Evolutionary conservation across 345 rosid species (phyloP), one percentile per base, ranked within the genome.

Genomic region (Chamaenerion angustifolium): DNA sequence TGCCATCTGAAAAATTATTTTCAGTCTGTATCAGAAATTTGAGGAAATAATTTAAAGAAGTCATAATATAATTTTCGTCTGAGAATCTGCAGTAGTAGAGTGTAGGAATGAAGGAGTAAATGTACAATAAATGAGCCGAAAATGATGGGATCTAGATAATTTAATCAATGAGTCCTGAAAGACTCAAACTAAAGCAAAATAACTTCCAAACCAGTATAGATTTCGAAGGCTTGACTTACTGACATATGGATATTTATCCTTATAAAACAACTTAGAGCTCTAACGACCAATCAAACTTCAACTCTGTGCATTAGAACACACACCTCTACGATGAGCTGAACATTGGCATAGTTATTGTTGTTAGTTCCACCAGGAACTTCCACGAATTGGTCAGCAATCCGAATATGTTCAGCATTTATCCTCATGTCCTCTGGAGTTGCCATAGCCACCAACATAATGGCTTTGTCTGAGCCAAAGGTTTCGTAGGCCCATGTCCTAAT

Each of bases 361-460:
- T 93, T 93, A 9, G 96, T 93, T 64, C 99, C 99, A 37, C 99
- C 99, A 6, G 99, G 96, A 72, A 93, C 96, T 78, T 93, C 99
- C 12, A 93, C 99, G 73, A 93, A 93, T 67, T 85, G 96, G 79
- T 93, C 99, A 48, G 99, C 96, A 40, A 93, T 93, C 69, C 96
- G 70, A 64, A 88, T 88, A 62, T 93, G 99, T 64, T 93, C 99
- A 0, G 99, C 99, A 58, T 88, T 93, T 76, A 93, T 93, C 73
- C 94, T 77, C 99, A 93, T 93, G 78, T 93, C 99, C 63, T 93
- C 99, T 14, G 99, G 96, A 18, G 99, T 93, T 12, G 99, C 99
- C 96, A 93, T 93, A 48, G 96, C 99, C 12, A 79, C 99, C 94
- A 93, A 66, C 53, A 93, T 63, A 55, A 93, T 79, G 35, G 99